phyloP scores from a whole-genome alignment of 2,329 filamentous ascomycete species.

The Cladosporium sp. region DNA sequence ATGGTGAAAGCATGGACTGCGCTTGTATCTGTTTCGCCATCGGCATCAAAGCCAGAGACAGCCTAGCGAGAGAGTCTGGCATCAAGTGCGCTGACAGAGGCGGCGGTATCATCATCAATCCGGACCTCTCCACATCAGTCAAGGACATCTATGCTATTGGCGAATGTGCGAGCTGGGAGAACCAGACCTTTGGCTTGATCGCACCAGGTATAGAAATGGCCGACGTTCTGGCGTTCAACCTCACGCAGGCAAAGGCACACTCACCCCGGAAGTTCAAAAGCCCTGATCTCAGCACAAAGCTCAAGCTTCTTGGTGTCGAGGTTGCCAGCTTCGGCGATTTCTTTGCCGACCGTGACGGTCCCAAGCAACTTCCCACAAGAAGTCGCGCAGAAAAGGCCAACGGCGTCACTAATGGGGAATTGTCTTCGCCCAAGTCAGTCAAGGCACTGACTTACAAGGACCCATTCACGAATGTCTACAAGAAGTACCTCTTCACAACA shows the following conservation, averaged over 20 bases:
- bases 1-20: slow-evolving; percentile 72
- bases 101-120: slow-evolving; percentile 69
- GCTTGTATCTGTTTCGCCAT: slow-evolving; percentile 87
- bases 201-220: slow-evolving; percentile 91
- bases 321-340: slow-evolving; percentile 93
- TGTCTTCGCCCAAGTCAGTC: slow-evolving; percentile 54
- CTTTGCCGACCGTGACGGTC: slow-evolving; percentile 83
- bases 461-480: slow-evolving; percentile 83
- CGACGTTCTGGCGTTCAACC: slow-evolving; percentile 83
- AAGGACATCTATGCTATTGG: slow-evolving; percentile 80
- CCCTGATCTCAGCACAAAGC: slow-evolving; percentile 84
- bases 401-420: slow-evolving; percentile 48
- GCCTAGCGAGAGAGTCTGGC: slow-evolving; percentile 65
- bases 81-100: slow-evolving; percentile 69
- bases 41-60: slow-evolving; percentile 75
- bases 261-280: slow-evolving; percentile 67
- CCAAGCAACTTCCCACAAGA: slow-evolving; percentile 65
- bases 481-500: slow-evolving; percentile 86
- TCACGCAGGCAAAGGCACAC: slow-evolving; percentile 76
- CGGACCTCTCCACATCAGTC: slow-evolving; percentile 63
- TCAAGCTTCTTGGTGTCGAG: slow-evolving; percentile 85
- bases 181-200: slow-evolving; percentile 82
- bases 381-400: slow-evolving; percentile 43
- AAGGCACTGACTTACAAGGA: slow-evolving; percentile 86
- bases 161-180: slow-evolving; percentile 86